Evolutionary conservation across 2,329 filamentous ascomycete species (phyloP).

Genomic region (Penicillium sp.): DNA sequence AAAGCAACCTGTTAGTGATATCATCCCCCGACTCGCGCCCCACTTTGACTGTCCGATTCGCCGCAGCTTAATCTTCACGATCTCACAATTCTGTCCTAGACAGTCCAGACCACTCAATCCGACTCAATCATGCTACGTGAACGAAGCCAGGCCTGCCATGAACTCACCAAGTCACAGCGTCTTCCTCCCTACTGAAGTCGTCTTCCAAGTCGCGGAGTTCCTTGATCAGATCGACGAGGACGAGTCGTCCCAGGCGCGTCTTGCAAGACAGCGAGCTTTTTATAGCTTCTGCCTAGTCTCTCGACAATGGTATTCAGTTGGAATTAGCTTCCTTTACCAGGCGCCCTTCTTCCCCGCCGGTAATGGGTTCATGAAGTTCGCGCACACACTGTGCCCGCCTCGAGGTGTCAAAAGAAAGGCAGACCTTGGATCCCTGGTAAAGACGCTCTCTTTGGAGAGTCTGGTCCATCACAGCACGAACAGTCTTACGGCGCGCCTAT

Average conservation of each 20-base stretch:
- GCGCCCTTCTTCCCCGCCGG: not conserved
- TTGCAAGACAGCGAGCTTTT: not conserved
- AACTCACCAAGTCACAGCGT: not conserved
- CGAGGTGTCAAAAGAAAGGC: not conserved
- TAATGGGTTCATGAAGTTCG: not conserved
- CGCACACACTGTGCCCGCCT: not conserved
- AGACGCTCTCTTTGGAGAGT: not conserved
- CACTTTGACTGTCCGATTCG: not conserved
- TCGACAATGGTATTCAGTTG: not conserved
- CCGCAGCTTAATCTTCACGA: not conserved
- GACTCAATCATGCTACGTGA: not conserved
- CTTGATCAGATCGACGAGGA: not conserved
- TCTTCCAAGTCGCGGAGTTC: not conserved
- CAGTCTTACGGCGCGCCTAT: not conserved
- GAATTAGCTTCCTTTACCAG: not conserved
- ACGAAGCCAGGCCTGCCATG: not conserved
- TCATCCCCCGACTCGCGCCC: constrained; percentile 2
- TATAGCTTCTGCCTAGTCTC: not conserved
- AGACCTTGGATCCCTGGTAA: not conserved
- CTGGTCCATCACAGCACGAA: not conserved
- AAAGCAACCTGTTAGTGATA: constrained; percentile 3
- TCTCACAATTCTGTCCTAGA: not conserved
- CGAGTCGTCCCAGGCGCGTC: not conserved
- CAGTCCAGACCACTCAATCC: not conserved
- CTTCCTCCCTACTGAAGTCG: not conserved